Evolutionary conservation across 78 protist genomes (phyloP).

Genomic region (Dictyostelium intermedium): DNA sequence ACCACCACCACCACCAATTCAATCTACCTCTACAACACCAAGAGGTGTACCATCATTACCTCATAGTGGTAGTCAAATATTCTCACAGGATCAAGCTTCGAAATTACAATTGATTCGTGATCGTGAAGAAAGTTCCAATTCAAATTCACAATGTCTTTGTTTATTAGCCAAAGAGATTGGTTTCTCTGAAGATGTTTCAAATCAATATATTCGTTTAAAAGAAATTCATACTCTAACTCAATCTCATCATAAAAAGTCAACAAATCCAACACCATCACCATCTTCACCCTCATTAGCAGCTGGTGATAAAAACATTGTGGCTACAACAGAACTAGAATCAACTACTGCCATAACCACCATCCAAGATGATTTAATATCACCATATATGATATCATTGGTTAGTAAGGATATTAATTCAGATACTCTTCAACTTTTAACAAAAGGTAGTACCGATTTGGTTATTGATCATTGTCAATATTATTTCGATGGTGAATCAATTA

Average conservation of each 20-base stretch:
- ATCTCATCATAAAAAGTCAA: background rate
- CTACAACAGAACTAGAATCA: background rate
- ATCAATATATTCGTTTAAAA: slow-evolving; percentile 46
- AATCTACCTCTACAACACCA: background rate
- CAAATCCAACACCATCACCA: background rate
- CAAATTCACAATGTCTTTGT: slow-evolving; percentile 80
- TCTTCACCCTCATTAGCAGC: background rate
- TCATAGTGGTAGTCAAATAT: slow-evolving; percentile 1
- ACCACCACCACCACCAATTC: background rate
- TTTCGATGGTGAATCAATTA: slow-evolving; percentile 69
- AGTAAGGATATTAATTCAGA: slow-evolving; percentile 54
- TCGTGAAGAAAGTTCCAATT: slow-evolving; percentile 57
- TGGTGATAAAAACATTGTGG: background rate
- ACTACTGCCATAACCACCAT: background rate
- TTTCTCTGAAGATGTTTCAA: slow-evolving; percentile 69
- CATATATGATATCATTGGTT: slow-evolving; percentile 76
- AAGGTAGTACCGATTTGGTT: slow-evolving; percentile 76
- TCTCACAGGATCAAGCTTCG: slow-evolving; percentile 47
- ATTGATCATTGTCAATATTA: slow-evolving; percentile 73
- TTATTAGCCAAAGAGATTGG: slow-evolving; percentile 79
- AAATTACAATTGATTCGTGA: slow-evolving; percentile 77
- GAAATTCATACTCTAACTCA: slow-evolving; percentile 75
- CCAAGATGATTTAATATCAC: background rate
- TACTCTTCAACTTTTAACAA: slow-evolving; percentile 59
- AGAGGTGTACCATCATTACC: background rate